Conservation (phyloP, 805 yeast genomes). For the Jamesozyma jinghongensis region DNA sequence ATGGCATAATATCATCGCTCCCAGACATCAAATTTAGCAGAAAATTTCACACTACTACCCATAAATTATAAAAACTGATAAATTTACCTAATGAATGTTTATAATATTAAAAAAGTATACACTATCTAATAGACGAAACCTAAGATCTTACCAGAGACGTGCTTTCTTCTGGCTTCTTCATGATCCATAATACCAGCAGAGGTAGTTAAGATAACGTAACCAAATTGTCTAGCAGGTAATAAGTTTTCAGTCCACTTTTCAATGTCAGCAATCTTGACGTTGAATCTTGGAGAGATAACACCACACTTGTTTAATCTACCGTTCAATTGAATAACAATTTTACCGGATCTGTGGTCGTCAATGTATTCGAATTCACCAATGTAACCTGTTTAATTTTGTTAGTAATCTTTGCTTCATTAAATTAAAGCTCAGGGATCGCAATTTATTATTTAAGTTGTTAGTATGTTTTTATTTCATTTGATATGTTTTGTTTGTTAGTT, state of each 20-base stretch:
- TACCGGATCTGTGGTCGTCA: conserved; percentile 98
- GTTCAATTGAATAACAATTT: conserved; percentile 90
- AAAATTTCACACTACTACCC: no score
- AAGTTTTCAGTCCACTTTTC: conserved; percentile 98
- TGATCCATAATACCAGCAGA: conserved; percentile 99
- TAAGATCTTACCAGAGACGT: conserved; percentile 95
- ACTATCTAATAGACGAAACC: conserved; percentile 81
- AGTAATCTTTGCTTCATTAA: no score
- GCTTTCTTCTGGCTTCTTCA: conserved; percentile 99
- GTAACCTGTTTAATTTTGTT: conserved; percentile 38
- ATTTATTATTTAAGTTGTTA: no score
- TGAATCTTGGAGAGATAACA: conserved; percentile 97
- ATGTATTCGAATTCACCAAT: conserved; percentile 97
- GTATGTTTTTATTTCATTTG: no score
- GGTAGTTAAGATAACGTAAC: conserved; percentile 94
- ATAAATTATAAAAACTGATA: no score
- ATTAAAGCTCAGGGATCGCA: no score
- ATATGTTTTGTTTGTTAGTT: no score
- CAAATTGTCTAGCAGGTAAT: conserved; percentile 98
- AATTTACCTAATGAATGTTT: background rate
- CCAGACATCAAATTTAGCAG: no score
- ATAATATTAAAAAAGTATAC: background rate
- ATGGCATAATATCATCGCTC: no score
- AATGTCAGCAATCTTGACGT: conserved; percentile 86
- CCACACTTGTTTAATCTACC: conserved; percentile 99